Evolutionary conservation across 495 filamentous ascomycete species (phyloP).

Genomic region (Aspergillus conjunctus): DNA sequence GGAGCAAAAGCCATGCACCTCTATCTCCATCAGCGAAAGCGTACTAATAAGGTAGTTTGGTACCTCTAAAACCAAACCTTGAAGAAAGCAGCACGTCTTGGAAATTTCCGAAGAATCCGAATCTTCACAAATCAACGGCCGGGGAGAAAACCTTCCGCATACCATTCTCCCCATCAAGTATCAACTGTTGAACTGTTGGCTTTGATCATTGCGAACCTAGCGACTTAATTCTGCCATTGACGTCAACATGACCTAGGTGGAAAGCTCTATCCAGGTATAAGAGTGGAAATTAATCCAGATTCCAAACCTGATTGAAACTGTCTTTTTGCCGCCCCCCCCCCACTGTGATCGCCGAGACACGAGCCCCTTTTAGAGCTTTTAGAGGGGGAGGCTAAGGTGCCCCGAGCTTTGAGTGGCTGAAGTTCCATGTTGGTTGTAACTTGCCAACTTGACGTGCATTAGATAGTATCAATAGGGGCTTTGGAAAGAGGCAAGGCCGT

Average conservation of each 20-base stretch:
- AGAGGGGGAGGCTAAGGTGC: no score
- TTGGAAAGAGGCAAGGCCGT: no score
- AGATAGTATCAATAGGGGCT: no score
- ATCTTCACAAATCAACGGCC: no score
- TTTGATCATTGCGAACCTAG: not conserved
- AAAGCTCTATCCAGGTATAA: not conserved
- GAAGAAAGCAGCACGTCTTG: not conserved
- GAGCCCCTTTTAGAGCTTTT: not conserved
- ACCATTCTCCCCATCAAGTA: no score
- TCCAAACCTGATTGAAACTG: not conserved
- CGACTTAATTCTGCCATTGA: conserved; percentile 1
- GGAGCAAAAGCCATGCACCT: no score
- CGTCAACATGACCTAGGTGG: not conserved
- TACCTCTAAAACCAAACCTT: not conserved
- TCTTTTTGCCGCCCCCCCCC: not conserved
- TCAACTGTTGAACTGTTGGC: no score
- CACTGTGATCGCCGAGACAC: not conserved
- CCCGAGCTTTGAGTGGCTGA: no score
- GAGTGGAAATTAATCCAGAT: not conserved
- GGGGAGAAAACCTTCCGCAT: no score
- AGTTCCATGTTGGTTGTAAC: no score
- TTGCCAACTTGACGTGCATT: no score
- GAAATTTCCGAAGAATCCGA: not conserved
- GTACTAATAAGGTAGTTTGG: not conserved
- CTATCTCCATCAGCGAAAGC: not conserved